Evolutionary conservation across 1,284 basidiomycete species (phyloP).

Genomic region (Trichosporon ovoides): DNA sequence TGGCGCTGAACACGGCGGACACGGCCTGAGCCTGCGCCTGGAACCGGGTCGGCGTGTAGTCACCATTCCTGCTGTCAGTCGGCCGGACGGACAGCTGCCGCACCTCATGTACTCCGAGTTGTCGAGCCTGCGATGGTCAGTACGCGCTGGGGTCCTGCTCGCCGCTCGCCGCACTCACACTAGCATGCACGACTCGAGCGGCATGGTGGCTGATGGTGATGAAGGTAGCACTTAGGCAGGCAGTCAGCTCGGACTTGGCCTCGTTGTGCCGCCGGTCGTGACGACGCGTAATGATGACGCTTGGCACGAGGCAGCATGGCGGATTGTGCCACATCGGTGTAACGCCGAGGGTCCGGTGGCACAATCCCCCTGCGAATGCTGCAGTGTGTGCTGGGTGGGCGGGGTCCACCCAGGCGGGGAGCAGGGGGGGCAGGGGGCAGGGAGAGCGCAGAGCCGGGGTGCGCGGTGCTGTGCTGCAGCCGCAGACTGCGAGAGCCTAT

Average conservation of each 20-base stretch:
- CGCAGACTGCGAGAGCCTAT: neutral
- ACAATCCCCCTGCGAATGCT: too few relatives aligned
- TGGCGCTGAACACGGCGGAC: constrained; percentile 83
- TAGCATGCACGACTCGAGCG: constrained; percentile 88
- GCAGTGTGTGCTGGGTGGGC: neutral
- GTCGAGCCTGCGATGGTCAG: constrained; percentile 59
- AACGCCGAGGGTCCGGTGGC: neutral
- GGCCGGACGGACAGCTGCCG: constrained; percentile 5
- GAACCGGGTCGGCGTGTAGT: constrained; percentile 81
- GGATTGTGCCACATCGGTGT: constrained; percentile 7
- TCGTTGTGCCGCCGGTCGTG: neutral
- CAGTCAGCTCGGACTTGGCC: neutral
- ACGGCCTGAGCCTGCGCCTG: constrained; percentile 90
- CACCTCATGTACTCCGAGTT: constrained; percentile 87
- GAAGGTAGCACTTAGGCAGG: constrained; percentile 5
- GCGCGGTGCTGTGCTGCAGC: neutral
- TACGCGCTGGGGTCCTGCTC: neutral
- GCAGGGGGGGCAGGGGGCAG: neutral
- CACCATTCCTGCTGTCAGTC: constrained; percentile 62
- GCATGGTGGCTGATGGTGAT: constrained; percentile 58
- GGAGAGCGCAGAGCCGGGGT: neutral
- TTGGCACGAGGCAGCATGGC: neutral
- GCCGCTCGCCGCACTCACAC: constrained; percentile 35
- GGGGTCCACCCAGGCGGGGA: neutral
- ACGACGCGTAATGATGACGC: constrained; percentile 13